phyloP scores from a whole-genome alignment of 345 rosid genomes.

The Bruguiera gymnorhiza region DNA sequence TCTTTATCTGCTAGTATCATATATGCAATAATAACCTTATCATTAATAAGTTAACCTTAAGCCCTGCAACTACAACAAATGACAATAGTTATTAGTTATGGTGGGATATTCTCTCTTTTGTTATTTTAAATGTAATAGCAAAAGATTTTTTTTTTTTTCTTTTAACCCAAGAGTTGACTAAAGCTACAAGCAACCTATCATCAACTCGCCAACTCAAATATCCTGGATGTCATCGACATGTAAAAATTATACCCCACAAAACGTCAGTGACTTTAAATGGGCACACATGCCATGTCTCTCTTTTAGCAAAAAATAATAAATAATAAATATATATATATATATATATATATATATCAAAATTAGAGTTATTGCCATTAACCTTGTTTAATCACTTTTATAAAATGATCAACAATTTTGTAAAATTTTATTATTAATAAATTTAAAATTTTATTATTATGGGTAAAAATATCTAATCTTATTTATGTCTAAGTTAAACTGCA shows the following conservation, averaged over 20 bases:
- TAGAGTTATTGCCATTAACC: neutral
- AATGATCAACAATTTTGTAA: neutral
- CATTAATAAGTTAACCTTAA: neutral
- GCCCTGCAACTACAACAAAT: neutral
- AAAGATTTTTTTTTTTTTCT: neutral
- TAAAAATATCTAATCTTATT: too few relatives aligned
- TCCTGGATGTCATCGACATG: neutral
- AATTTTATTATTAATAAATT: too few relatives aligned
- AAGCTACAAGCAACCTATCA: slow-evolving; percentile 24
- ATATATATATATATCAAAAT: too few relatives aligned
- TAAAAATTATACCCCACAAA: slow-evolving; percentile 15
- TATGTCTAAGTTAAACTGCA: too few relatives aligned
- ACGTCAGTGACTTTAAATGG: neutral
- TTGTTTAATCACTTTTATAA: neutral
- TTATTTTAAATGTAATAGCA: neutral
- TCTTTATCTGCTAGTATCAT: slow-evolving; percentile 14
- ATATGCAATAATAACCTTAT: neutral
- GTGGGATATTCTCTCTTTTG: neutral
- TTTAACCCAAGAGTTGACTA: neutral
- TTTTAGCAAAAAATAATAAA: too few relatives aligned
- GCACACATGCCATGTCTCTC: slow-evolving; percentile 1
- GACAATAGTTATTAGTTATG: neutral
- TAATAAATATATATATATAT: too few relatives aligned
- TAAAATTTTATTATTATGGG: too few relatives aligned
- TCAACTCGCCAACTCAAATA: slow-evolving; percentile 4